These are phyloP conservation scores for Scedosporium dehoogii DNA, from an alignment of 2,329 filamentous ascomycete species.

Conservation along the genomic window DNA sequence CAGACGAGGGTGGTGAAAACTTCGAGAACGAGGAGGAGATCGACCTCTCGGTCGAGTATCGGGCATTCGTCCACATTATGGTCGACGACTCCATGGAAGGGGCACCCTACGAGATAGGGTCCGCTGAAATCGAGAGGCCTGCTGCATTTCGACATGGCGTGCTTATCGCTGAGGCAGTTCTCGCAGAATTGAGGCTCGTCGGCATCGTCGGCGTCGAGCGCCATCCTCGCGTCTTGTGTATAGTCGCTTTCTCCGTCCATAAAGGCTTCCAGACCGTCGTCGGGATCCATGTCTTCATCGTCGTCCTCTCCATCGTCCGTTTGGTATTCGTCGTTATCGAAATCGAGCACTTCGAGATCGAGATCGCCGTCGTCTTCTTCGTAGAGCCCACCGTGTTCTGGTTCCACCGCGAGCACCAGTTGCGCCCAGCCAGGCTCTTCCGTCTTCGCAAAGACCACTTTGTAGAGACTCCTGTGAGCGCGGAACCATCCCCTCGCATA, in stretches of 20 bases:
- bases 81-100: background rate
- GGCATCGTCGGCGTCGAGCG: background rate
- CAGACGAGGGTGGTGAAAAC: background rate
- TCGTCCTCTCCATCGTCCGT: background rate
- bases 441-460: slow-evolving; percentile 1
- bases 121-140: background rate
- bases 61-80: slow-evolving; percentile 4
- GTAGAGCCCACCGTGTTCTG: background rate
- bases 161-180: background rate
- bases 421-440: background rate
- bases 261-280: background rate
- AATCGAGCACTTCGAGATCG: slow-evolving; percentile 2
- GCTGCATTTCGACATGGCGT: background rate
- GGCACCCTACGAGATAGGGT: slow-evolving; percentile 1
- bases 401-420: background rate
- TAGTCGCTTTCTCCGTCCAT: background rate
- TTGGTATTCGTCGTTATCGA: background rate
- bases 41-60: background rate
- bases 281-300: background rate
- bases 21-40: background rate
- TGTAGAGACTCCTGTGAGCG: background rate
- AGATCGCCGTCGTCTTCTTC: background rate
- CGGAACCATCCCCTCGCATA: slow-evolving; percentile 4
- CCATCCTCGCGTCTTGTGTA: background rate
- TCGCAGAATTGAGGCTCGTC: background rate